Evolutionary conservation across 257 asterid species (phyloP), one percentile per base, ranked within the genome.

Genomic region (Plectranthus barbatus): DNA sequence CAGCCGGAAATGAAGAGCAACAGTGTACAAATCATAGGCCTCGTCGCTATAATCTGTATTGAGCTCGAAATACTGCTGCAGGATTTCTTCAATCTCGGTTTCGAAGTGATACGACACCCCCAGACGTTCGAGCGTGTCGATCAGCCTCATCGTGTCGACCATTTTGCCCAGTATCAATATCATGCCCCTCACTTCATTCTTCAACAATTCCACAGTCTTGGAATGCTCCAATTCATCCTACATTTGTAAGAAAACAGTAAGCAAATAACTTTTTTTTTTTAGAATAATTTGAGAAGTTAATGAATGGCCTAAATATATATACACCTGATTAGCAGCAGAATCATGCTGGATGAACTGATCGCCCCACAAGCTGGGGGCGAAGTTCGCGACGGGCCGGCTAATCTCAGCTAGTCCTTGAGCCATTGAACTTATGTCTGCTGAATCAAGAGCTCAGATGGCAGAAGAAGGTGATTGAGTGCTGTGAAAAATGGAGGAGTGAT

Each of bases 21-120:
- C 62, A 9, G 54, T 65, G 62, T 53, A 40, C 62, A 65, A 65
- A 53, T 52, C 70, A 24, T 20, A 64, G 41, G 23, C 11, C 53
- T 18, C 53, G 3, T 47, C 29, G 10, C 13, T 47, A 18, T 17
- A 47, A 47, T 47, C n/a, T 9, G 53, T 47, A 18, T 47, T 18
- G 4, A 47, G 53, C 12, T 34, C 33, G 42, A 57, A 57, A 31
- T 17, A 42, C 0, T 36, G 37, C 2, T 44, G 41, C 17, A 49
- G 1, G 20, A 19, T 49, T 49, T 49, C 8, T 8, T 49, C 55
- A 11, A 49, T 49, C 33, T 49, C 55, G 1, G 19, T 21, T 49
- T 49, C 21, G 9, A 45, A 15, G 23, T 14, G 51, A 45, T 45
- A 45, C 3, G 71, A 64, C 10, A 71, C 3, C 34, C 67, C 71